Evolutionary conservation across 225 moss, liverwort and hornwort genomes (phyloP).

Genomic region (Pseudisothecium myosuroides): DNA sequence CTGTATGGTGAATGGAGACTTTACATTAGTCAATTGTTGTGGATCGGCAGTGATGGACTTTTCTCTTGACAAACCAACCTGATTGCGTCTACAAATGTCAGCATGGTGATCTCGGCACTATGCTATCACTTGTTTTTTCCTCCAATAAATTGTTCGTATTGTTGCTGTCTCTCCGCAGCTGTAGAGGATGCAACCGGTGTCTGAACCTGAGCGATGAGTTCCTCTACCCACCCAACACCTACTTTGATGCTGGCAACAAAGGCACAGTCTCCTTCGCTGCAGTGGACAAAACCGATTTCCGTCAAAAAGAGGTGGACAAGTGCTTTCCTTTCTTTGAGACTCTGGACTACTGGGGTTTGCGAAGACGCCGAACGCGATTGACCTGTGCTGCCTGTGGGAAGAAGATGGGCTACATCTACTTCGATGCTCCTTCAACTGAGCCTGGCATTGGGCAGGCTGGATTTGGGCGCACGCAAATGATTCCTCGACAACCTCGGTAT

Average conservation of each 20-base stretch:
- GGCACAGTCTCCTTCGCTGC: constrained; percentile 37
- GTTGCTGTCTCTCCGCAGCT: constrained; percentile 14
- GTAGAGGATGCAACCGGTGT: constrained; percentile 45
- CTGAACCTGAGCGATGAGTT: constrained; percentile 38
- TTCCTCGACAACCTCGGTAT: constrained; percentile 25
- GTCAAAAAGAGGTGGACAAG: constrained; percentile 23
- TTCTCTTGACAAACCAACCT: not conserved
- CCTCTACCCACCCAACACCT: constrained; percentile 22
- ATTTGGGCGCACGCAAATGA: constrained; percentile 26
- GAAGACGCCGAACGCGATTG: constrained; percentile 16
- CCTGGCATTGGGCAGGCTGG: constrained; percentile 14
- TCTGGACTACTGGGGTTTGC: constrained; percentile 42
- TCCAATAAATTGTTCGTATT: not conserved
- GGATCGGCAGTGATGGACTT: not conserved
- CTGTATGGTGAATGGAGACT: not conserved
- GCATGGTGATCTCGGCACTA: not conserved
- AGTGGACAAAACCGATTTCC: constrained; percentile 40
- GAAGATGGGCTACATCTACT: constrained; percentile 36
- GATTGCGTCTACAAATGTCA: too few species aligned
- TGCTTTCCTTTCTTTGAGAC: constrained; percentile 52
- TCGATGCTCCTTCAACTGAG: constrained; percentile 17
- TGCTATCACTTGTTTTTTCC: not conserved
- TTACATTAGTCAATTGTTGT: not conserved
- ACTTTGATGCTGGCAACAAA: constrained; percentile 51
- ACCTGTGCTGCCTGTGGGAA: constrained; percentile 45